Evolutionary conservation across 768 basidiomycete genomes (phyloP).

Genomic region (Neoboletus brunneissimus): DNA sequence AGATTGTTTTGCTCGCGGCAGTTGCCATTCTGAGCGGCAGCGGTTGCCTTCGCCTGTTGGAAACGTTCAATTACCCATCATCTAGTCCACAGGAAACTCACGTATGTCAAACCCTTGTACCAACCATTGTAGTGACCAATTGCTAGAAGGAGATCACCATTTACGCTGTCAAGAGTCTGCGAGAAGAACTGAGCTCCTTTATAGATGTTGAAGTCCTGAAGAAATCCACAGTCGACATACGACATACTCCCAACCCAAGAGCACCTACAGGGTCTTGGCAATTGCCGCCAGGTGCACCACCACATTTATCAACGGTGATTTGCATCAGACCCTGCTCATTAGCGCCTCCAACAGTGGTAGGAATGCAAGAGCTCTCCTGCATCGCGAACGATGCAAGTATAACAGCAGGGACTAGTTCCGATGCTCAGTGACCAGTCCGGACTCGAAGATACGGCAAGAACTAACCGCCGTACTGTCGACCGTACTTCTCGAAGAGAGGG

Average conservation of each 20-base stretch:
- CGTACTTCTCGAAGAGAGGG: slow-evolving; percentile 58
- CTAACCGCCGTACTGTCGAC: slow-evolving; percentile 40
- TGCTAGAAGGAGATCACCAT: slow-evolving; percentile 52
- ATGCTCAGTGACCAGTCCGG: background rate
- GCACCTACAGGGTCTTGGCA: slow-evolving; percentile 39
- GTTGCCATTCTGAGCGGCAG: slow-evolving; percentile 51
- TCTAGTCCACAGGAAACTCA: slow-evolving; percentile 28
- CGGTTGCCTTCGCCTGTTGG: slow-evolving; percentile 51
- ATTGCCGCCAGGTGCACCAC: slow-evolving; percentile 44
- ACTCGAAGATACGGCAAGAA: slow-evolving; percentile 3
- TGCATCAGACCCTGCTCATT: slow-evolving; percentile 91
- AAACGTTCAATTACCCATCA: background rate
- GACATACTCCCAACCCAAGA: background rate
- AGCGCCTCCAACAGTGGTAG: slow-evolving; percentile 61
- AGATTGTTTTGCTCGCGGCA: slow-evolving; percentile 80
- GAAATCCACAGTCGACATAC: background rate
- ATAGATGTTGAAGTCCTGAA: slow-evolving; percentile 67
- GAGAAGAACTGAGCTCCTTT: slow-evolving; percentile 64
- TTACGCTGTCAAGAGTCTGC: slow-evolving; percentile 38
- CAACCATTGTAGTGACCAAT: slow-evolving; percentile 82
- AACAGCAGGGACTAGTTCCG: slow-evolving; percentile 58
- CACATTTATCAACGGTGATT: slow-evolving; percentile 75
- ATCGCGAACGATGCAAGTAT: slow-evolving; percentile 84
- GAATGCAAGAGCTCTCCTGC: slow-evolving; percentile 81
- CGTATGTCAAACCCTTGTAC: slow-evolving; percentile 55